phyloP scores from a whole-genome alignment of 441 rosid species.

The Croton laevigatus region DNA sequence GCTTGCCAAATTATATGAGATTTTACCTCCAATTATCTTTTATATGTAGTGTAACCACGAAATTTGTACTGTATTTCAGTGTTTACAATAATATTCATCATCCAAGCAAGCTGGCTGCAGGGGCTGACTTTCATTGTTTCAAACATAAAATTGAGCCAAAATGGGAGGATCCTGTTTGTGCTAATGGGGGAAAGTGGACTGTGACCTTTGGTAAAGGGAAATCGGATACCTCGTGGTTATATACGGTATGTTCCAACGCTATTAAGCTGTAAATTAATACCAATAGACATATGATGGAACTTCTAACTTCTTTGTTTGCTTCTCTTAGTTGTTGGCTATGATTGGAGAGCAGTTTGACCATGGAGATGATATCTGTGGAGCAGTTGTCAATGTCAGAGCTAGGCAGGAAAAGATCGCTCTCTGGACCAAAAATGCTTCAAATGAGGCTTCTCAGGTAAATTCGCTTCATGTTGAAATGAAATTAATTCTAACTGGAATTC shows the following conservation, averaged over 20 bases:
- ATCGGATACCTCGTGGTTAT: constrained; percentile 73
- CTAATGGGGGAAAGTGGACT: constrained; percentile 95
- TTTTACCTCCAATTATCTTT: neutral
- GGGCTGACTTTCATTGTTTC: constrained; percentile 87
- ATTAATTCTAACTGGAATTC: neutral
- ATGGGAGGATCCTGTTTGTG: constrained; percentile 95
- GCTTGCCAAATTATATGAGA: neutral
- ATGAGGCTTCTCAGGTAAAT: constrained; percentile 81
- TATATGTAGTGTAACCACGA: neutral
- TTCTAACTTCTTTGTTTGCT: neutral
- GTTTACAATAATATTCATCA: constrained; percentile 67
- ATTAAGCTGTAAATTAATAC: neutral
- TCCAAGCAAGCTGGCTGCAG: constrained; percentile 64
- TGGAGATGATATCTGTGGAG: constrained; percentile 91
- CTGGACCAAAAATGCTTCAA: constrained; percentile 90
- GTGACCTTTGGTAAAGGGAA: constrained; percentile 43
- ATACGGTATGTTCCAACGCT: constrained; percentile 46
- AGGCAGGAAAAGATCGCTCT: constrained; percentile 68
- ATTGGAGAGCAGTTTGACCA: constrained; percentile 87
- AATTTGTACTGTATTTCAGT: constrained; percentile 33
- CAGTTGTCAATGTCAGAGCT: constrained; percentile 66
- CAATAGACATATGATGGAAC: neutral
- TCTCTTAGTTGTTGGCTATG: constrained; percentile 73
- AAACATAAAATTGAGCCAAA: constrained; percentile 81
- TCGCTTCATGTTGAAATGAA: constrained; percentile 22